Percentiles rank a stretch among this genome's conserved stretches.
Evolutionary conservation across 805 yeast species (phyloP).

Genomic region (Saturnispora gosingensis): DNA sequence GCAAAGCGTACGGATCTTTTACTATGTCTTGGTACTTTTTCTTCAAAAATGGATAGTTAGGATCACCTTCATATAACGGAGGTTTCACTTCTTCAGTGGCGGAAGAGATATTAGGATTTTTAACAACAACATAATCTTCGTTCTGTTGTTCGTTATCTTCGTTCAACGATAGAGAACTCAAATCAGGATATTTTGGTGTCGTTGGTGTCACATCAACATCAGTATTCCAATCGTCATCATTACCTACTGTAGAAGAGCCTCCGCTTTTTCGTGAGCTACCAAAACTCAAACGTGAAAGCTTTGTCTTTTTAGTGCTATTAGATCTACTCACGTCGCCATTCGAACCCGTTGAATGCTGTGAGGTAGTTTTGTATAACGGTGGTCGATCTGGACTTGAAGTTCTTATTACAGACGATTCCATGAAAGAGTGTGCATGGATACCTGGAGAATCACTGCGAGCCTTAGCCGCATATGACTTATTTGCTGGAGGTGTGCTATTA

Average conservation of each 20-base stretch:
- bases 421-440: conserved; percentile 9
- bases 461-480: conserved; percentile 9
- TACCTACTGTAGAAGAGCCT: conserved; percentile 1
- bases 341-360: conserved; percentile 7
- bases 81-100: background rate
- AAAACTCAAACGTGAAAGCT: conserved; percentile 4
- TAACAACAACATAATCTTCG: conserved; percentile 2
- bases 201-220: background rate
- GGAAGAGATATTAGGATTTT: conserved; percentile 30
- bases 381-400: conserved; percentile 9
- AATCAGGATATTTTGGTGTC: conserved; percentile 1
- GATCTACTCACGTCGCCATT: conserved; percentile 2
- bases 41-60: conserved; percentile 19
- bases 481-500: conserved; percentile 3
- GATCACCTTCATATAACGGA: conserved; percentile 12
- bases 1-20: conserved; percentile 33
- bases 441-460: conserved; percentile 12
- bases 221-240: conserved; percentile 13
- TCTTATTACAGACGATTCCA: conserved; percentile 9
- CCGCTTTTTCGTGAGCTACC: background rate
- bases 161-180: background rate
- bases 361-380: background rate
- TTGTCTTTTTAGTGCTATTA: conserved; percentile 7
- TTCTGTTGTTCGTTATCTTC: background rate
- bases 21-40: conserved; percentile 30